Evolutionary conservation across 2,329 filamentous ascomycete genomes (phyloP).

Genomic region (Colletotrichum cuscutae): DNA sequence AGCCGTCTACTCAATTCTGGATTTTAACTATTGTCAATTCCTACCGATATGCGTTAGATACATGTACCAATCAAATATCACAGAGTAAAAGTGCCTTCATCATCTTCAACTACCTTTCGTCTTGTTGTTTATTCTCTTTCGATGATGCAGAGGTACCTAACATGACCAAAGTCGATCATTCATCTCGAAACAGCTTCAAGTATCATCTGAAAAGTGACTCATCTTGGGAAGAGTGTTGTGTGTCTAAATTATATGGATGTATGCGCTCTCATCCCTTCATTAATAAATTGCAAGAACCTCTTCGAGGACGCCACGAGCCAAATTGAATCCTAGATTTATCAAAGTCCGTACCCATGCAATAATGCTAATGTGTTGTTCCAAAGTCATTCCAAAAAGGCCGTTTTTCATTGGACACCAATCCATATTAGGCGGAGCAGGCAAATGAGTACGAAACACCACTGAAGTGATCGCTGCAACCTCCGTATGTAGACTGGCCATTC

Average conservation of each 20-base stretch:
- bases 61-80: too few species aligned
- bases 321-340: neutral
- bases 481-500: neutral
- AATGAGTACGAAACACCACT: neutral
- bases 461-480: neutral
- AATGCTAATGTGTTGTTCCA: neutral
- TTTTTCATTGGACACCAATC: too few species aligned
- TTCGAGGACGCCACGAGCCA: rapidly evolving
- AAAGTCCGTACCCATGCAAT: neutral
- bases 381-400: neutral
- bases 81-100: too few species aligned
- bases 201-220: too few species aligned
- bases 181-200: too few species aligned
- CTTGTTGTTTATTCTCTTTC: too few species aligned
- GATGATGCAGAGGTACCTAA: too few species aligned
- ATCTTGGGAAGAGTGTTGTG: neutral
- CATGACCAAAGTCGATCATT: too few species aligned
- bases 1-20: too few species aligned
- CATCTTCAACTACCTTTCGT: too few species aligned
- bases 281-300: neutral
- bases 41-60: too few species aligned
- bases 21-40: too few species aligned
- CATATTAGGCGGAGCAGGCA: neutral
- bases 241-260: neutral
- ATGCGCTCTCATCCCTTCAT: neutral